Conservation (phyloP, 192 early-diverging fungal species). For the Dimargaris xerosporica region DNA sequence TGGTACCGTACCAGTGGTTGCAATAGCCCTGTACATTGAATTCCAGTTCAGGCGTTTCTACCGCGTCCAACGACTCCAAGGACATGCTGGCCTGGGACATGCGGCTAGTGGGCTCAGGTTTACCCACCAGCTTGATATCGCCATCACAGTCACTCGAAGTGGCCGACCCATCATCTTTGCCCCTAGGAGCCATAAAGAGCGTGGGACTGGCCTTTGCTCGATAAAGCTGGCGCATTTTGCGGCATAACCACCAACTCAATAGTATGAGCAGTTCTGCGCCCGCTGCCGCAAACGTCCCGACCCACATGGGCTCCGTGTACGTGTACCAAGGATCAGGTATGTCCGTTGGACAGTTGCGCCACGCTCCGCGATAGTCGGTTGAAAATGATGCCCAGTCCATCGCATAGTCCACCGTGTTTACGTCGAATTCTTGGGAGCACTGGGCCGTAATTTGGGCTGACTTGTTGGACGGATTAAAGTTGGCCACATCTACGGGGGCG, state of each 20-base stretch:
- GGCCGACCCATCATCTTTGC: too few relatives aligned
- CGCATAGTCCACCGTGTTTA: slow-evolving; percentile 7
- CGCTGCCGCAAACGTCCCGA: slow-evolving; percentile 16
- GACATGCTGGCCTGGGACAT: too few relatives aligned
- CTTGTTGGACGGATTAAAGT: slow-evolving; percentile 19
- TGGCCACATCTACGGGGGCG: slow-evolving; percentile 12
- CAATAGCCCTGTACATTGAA: slow-evolving; percentile 29
- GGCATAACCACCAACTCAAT: too few relatives aligned
- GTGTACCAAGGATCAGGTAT: slow-evolving; percentile 11
- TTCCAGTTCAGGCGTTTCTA: slow-evolving; percentile 12
- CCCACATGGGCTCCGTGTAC: slow-evolving; percentile 19
- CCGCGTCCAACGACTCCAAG: too few relatives aligned
- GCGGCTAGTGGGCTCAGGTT: too few relatives aligned
- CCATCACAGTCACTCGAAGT: too few relatives aligned
- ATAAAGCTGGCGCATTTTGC: too few relatives aligned
- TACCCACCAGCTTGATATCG: too few relatives aligned
- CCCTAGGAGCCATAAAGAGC: too few relatives aligned
- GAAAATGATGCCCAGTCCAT: too few relatives aligned
- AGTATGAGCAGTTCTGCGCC: slow-evolving; percentile 14
- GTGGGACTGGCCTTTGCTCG: too few relatives aligned
- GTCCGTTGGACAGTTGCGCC: slow-evolving; percentile 18
- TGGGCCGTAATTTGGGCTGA: slow-evolving; percentile 9
- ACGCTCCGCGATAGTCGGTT: too few relatives aligned
- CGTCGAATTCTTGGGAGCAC: slow-evolving; percentile 11
- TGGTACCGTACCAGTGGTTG: slow-evolving; percentile 24